Evolutionary conservation across 2,329 filamentous ascomycete genomes (phyloP), one percentile per base, ranked within the genome.

Genomic region (Colletotrichum sp.): DNA sequence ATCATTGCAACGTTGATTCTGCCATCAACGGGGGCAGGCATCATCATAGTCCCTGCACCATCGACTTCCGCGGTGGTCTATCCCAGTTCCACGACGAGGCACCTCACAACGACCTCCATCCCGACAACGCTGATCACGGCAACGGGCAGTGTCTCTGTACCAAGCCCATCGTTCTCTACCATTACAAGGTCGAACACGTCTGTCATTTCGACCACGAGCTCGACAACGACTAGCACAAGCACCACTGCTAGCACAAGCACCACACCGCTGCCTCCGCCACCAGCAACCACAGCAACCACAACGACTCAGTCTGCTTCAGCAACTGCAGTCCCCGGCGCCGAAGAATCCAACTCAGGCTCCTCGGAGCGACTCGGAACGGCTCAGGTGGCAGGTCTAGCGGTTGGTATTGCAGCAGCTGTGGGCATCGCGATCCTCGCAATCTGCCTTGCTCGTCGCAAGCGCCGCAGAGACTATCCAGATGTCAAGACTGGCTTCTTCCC

Each of bases 1-100:
- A 88, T 93, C 67, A 90, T 90, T 32, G 92, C 91, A 26, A 93
- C 92, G 0, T 80, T 93, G 30, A 81, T 90, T 30, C 74, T 87
- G 13, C 81, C 83, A 16, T 82, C 81, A n/a, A 82, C 85, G 16
- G 83, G 81, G 26, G 82, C 83, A 7, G 83, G 83, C 6, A 80
- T 84, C n/a, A 79, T 86, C 8, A 55, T 84, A 9, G 78, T 81
- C 12, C 81, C 80, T 7, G 77, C 71, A 26, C 60, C 64, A 16
- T 65, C 72, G 18, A 72, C 63, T 12, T 39, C 67, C 10, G 28
- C 64, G 15, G 52, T 63, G 6, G 71, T 61, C 28, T 34, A 67
- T 8, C 76, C 79, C n/a, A 72, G 74, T 7, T 76, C 76, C 15
- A 76, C 74, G 26, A 70, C 30, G 26, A 28, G 30, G 18, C 66